Percentiles rank a stretch among this genome's conserved stretches.
Evolutionary conservation across 164 flowering plant genomes (phyloP).

Genomic region (Magnolia changhungtana): DNA sequence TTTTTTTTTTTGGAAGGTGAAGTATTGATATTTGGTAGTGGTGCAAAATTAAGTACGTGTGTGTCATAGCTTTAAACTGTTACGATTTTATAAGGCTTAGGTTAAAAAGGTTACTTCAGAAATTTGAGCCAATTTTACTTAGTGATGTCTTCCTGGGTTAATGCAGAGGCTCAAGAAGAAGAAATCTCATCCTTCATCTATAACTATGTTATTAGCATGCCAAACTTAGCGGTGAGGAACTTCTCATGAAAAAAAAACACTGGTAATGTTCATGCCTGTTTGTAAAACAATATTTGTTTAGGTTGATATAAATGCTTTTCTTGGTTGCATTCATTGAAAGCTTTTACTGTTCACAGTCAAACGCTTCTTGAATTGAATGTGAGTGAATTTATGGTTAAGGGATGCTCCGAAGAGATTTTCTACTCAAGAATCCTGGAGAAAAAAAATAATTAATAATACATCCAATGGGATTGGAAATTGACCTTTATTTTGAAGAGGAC

Average conservation of each 20-base stretch:
- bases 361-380: too few relatives aligned
- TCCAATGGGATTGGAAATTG: too few relatives aligned
- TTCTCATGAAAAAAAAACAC: conserved; percentile 43
- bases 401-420: too few relatives aligned
- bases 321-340: background rate
- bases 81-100: background rate
- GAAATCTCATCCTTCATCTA: conserved; percentile 52
- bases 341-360: too few relatives aligned
- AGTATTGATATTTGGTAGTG: background rate
- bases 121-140: background rate
- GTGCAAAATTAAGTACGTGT: background rate
- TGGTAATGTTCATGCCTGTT: conserved; percentile 32
- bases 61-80: background rate
- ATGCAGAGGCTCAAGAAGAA: conserved; percentile 51
- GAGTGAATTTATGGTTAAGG: too few relatives aligned
- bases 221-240: conserved; percentile 84
- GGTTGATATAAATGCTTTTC: background rate
- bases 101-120: background rate
- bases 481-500: too few relatives aligned
- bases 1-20: too few relatives aligned
- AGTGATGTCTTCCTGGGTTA: background rate
- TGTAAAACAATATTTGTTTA: background rate
- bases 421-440: too few relatives aligned
- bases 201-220: conserved; percentile 46
- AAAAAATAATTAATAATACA: too few relatives aligned